Percentiles rank a stretch among this genome's conserved stretches.
phyloP scores from a whole-genome alignment of 2,329 filamentous ascomycete genomes.

The Cordyceps cicadae region DNA sequence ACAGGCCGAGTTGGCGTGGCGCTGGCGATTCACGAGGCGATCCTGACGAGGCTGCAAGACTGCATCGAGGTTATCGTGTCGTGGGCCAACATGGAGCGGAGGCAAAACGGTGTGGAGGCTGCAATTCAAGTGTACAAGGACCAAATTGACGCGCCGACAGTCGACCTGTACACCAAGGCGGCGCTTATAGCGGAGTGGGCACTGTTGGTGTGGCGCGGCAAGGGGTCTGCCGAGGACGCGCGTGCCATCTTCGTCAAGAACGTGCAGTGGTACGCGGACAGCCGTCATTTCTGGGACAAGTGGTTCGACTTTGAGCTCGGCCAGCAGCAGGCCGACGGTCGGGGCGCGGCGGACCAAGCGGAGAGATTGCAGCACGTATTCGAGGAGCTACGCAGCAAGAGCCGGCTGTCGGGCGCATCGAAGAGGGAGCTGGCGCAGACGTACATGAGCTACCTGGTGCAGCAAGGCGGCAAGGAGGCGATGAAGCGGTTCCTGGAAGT shows the following conservation, averaged over 20 bases:
- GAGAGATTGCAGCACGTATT: slow-evolving; percentile 74
- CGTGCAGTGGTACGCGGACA: slow-evolving; percentile 75
- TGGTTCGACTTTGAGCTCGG: slow-evolving; percentile 82
- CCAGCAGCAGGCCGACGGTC: slow-evolving; percentile 60
- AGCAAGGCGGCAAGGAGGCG: slow-evolving; percentile 70
- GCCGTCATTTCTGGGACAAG: slow-evolving; percentile 78
- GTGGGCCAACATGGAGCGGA: slow-evolving; percentile 76
- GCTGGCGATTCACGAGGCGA: slow-evolving; percentile 73
- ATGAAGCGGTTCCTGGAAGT: slow-evolving; percentile 80
- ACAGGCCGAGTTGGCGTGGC: slow-evolving; percentile 68
- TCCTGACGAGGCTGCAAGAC: slow-evolving; percentile 67
- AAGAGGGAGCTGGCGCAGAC: slow-evolving; percentile 68
- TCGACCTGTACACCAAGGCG: slow-evolving; percentile 74
- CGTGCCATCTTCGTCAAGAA: slow-evolving; percentile 78
- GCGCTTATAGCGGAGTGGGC: slow-evolving; percentile 86
- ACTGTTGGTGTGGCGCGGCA: slow-evolving; percentile 75
- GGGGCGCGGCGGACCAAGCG: slow-evolving; percentile 56
- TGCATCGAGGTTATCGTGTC: slow-evolving; percentile 84
- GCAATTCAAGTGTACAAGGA: slow-evolving; percentile 76
- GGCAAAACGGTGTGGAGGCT: slow-evolving; percentile 73
- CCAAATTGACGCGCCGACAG: slow-evolving; percentile 65
- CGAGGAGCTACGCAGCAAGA: slow-evolving; percentile 64
- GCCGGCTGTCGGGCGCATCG: slow-evolving; percentile 55
- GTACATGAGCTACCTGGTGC: slow-evolving; percentile 79
- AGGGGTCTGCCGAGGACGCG: slow-evolving; percentile 71